Percentiles rank a stretch among this genome's conserved stretches.
These are phyloP conservation scores for Reticulascus tulasneorum DNA, from an alignment of 2,329 filamentous ascomycete genomes.

Conservation along the genomic window DNA sequence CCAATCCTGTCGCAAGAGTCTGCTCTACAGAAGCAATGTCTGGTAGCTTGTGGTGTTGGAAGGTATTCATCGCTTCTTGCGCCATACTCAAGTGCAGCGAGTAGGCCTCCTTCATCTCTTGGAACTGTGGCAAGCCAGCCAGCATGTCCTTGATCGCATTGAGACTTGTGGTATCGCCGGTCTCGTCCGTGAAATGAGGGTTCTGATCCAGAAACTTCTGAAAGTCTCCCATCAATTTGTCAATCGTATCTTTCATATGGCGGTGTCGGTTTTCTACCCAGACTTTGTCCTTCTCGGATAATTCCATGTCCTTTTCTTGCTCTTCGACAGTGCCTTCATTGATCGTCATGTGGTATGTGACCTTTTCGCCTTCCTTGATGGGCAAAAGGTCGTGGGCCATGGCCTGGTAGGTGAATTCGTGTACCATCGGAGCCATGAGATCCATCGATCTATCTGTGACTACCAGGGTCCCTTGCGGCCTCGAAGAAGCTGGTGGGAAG, in stretches of 20 bases:
- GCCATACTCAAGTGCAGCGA: conserved; percentile 95
- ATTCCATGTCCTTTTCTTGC: conserved; percentile 86
- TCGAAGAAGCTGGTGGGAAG: conserved; percentile 74
- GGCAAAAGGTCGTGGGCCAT: conserved; percentile 94
- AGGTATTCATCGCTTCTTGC: conserved; percentile 93
- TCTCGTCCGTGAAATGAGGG: conserved; percentile 80
- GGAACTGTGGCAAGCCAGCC: conserved; percentile 88
- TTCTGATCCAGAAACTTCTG: conserved; percentile 88
- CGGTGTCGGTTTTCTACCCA: conserved; percentile 93
- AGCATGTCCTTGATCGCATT: conserved; percentile 97
- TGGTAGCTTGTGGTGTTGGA: conserved; percentile 77
- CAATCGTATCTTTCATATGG: conserved; percentile 98
- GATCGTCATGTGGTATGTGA: conserved; percentile 75
- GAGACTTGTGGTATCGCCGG: conserved; percentile 67
- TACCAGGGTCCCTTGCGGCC: conserved; percentile 78
- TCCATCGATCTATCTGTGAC: conserved; percentile 95
- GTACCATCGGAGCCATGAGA: conserved; percentile 77
- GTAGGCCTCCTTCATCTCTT: conserved; percentile 92
- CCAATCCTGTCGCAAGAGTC: conserved; percentile 83
- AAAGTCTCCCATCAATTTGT: conserved; percentile 89
- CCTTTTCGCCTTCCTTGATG: conserved; percentile 83
- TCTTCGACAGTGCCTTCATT: conserved; percentile 69
- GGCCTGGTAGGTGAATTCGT: conserved; percentile 97
- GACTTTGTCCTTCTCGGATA: conserved; percentile 84
- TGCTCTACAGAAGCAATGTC: conserved; percentile 89